Evolutionary conservation across 306 rosid species (phyloP).

Genomic region (Citrullus amarus): DNA sequence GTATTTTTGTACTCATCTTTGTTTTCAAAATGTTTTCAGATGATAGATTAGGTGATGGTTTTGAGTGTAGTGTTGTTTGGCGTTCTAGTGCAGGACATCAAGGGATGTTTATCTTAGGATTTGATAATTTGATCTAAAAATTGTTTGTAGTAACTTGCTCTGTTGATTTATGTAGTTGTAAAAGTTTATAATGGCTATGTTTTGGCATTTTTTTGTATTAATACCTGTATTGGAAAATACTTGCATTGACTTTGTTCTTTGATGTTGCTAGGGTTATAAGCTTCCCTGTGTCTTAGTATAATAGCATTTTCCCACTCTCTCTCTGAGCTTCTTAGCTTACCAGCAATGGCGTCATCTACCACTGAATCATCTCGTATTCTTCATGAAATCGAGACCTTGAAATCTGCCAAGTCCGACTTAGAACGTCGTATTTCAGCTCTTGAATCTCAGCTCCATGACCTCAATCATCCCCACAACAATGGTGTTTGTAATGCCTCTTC

Average conservation of each 20-base stretch:
- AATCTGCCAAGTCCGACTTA: slow-evolving; percentile 31
- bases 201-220: too few relatives aligned
- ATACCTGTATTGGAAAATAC: too few relatives aligned
- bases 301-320: background rate
- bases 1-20: too few relatives aligned
- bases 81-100: too few relatives aligned
- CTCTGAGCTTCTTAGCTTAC: background rate
- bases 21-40: too few relatives aligned
- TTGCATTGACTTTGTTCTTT: background rate
- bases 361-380: slow-evolving; percentile 34
- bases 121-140: too few relatives aligned
- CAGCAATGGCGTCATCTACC: slow-evolving; percentile 25
- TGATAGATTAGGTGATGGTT: too few relatives aligned
- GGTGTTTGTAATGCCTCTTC: slow-evolving; percentile 24
- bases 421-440: slow-evolving; percentile 54
- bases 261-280: background rate
- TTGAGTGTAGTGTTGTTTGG: too few relatives aligned
- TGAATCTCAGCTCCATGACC: slow-evolving; percentile 43
- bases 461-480: slow-evolving; percentile 24
- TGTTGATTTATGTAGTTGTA: too few relatives aligned
- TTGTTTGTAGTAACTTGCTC: too few relatives aligned
- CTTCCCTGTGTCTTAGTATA: background rate
- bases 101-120: too few relatives aligned
- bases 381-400: slow-evolving; percentile 41
- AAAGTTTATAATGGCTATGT: too few relatives aligned